Evolutionary conservation across 2,329 filamentous ascomycete species (phyloP), one percentile per base, ranked within the genome.

Genomic region (Xenoacremonium recifei): DNA sequence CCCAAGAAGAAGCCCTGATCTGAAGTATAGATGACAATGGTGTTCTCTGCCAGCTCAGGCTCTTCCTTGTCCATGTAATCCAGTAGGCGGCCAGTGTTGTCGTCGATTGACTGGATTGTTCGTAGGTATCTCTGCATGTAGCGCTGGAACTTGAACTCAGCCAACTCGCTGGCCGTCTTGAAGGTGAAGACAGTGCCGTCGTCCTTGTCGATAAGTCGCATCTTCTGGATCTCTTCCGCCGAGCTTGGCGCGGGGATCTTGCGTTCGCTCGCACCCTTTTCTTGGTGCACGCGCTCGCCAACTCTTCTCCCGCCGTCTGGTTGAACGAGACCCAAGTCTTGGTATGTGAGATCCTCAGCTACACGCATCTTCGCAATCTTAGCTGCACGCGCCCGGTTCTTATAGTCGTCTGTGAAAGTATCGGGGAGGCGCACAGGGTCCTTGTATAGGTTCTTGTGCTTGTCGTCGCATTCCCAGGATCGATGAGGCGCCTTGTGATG

Each of bases 1-100:
- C 75, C 75, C 0, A 79, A 67, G 55, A 78, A 79, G 60, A 78
- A 78, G 5, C 75, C 76, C 45, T 78, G 74, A 47, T 77, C 75
- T 0, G 71, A 75, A 0, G 71, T 76, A 47, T 78, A 78, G n/a
- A 77, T 64, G 3, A 78, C 68, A 3, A 78, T 57, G 0, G 74
- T 78, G 48, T 76, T 68, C 1, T 73, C 60, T 0, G 66, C 57
- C 0, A 77, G 54, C 0, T 58, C 66, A 7, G 71, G 60, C 1
- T 51, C 49, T 11, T 76, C 45, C 32, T 17, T 18, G 16, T 51
- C 71, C 1, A 77, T 62, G 32, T 62, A 73, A 35, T 75, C 62
- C 1, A 78, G 61, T 44, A 77, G 58, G 0, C 68, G 65, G 2
- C 74, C 73, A 2, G 76, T 70, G 37, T 71, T 76, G 36, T 79